These are phyloP conservation scores for Gnaphalium uliginosum DNA, from an alignment of 129 eudicot species.

Conservation along the genomic window DNA sequence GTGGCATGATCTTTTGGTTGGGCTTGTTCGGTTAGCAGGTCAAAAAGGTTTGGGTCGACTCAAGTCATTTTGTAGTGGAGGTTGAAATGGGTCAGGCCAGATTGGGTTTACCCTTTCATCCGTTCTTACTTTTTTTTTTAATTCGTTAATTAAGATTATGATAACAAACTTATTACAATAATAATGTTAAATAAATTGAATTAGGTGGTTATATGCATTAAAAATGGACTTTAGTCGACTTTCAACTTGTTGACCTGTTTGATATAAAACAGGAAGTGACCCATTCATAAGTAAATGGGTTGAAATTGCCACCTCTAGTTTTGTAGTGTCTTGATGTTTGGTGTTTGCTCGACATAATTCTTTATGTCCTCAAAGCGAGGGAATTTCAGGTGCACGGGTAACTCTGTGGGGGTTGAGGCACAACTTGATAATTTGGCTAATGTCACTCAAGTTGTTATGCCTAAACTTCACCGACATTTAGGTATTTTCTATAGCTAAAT, in stretches of 20 bases:
- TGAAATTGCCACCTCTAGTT: background rate
- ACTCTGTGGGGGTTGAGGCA: slow-evolving; percentile 74
- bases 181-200: background rate
- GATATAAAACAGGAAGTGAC: background rate
- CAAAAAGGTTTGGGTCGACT: background rate
- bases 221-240: background rate
- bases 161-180: too few species aligned
- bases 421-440: slow-evolving; percentile 65
- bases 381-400: slow-evolving; percentile 77
- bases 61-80: background rate
- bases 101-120: background rate
- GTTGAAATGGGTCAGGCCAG: background rate
- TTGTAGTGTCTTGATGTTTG: background rate
- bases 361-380: slow-evolving; percentile 58
- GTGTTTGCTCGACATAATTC: background rate
- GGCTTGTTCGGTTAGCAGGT: background rate
- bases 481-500: slow-evolving; percentile 41
- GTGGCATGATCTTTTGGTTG: background rate
- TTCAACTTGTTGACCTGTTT: background rate
- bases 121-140: background rate
- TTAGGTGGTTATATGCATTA: background rate
- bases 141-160: background rate
- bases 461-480: slow-evolving; percentile 80
- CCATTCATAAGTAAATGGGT: background rate
- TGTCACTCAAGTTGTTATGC: slow-evolving; percentile 69